Conservation (phyloP, 2,329 filamentous ascomycete genomes). For the Neofusicoccum kwambonambiense region DNA sequence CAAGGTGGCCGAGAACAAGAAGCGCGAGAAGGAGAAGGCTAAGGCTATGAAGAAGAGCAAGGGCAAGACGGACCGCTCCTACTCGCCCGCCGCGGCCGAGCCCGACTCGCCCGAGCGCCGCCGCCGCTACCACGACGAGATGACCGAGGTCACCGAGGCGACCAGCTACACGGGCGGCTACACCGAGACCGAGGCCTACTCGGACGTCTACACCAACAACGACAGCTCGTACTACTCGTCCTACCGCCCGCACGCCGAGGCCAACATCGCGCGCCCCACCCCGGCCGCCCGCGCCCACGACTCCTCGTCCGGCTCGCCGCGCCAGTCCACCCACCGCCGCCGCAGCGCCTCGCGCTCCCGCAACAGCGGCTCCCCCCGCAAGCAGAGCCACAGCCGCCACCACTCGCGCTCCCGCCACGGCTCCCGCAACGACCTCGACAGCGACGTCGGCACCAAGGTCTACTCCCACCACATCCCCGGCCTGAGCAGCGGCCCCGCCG, state of each 20-base stretch:
- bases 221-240: constrained; percentile 32
- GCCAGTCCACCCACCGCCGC: constrained; percentile 17
- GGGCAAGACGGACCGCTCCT: constrained; percentile 30
- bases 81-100: constrained; percentile 24
- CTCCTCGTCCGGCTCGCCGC: constrained; percentile 18
- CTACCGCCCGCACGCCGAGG: constrained; percentile 40
- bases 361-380: constrained; percentile 32
- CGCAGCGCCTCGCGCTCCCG: constrained; percentile 1
- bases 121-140: constrained; percentile 48
- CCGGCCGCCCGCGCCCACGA: constrained; percentile 25
- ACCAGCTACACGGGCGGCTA: constrained; percentile 42
- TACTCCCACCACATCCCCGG: constrained; percentile 60
- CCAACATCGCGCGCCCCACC: constrained; percentile 14
- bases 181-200: constrained; percentile 29
- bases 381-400: constrained; percentile 25
- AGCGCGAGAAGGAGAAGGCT: constrained; percentile 44
- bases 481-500: constrained; percentile 35
- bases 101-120: constrained; percentile 13
- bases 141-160: constrained; percentile 42
- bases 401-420: constrained; percentile 19
- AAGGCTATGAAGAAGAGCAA: constrained; percentile 42
- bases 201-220: constrained; percentile 21
- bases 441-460: constrained; percentile 50
- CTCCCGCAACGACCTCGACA: constrained; percentile 39
- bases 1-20: constrained; percentile 31